phyloP scores from a whole-genome alignment of 2,329 filamentous ascomycete species.

The Epichloe gansuensis region DNA sequence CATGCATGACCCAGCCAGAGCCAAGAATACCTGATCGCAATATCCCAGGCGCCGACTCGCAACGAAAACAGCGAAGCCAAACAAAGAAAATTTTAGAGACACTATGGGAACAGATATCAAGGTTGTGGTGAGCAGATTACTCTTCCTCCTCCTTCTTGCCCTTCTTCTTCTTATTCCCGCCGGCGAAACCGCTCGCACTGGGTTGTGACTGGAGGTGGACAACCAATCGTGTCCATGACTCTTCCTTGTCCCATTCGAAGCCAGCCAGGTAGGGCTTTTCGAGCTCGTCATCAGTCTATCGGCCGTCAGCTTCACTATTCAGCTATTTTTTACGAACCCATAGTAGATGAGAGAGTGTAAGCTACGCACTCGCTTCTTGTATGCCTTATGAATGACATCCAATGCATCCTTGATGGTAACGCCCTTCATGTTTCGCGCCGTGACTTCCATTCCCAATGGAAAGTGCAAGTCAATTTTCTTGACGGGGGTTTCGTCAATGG shows the following conservation, averaged over 20 bases:
- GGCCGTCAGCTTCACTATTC: neutral
- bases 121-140: constrained; percentile 15
- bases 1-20: constrained; percentile 15
- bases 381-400: constrained; percentile 91
- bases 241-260: constrained; percentile 93
- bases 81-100: constrained; percentile 23
- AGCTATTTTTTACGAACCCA: neutral
- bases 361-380: constrained; percentile 78
- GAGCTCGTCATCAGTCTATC: constrained; percentile 79
- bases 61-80: constrained; percentile 27
- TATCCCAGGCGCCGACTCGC: constrained; percentile 30
- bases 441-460: constrained; percentile 75
- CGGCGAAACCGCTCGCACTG: constrained; percentile 32
- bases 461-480: constrained; percentile 94
- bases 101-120: constrained; percentile 29
- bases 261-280: constrained; percentile 78
- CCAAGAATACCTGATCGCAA: constrained; percentile 31
- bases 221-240: constrained; percentile 77
- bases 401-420: constrained; percentile 96
- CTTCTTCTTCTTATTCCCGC: constrained; percentile 54
- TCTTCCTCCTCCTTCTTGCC: constrained; percentile 52
- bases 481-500: constrained; percentile 69
- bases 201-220: constrained; percentile 73
- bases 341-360: neutral
- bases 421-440: constrained; percentile 81